A percentile compares a stretch with the other conserved stretches of the same genome.
These are phyloP conservation scores for Porogramme epimiltina DNA, from an alignment of 1,284 basidiomycete species.

Conservation along the genomic window DNA sequence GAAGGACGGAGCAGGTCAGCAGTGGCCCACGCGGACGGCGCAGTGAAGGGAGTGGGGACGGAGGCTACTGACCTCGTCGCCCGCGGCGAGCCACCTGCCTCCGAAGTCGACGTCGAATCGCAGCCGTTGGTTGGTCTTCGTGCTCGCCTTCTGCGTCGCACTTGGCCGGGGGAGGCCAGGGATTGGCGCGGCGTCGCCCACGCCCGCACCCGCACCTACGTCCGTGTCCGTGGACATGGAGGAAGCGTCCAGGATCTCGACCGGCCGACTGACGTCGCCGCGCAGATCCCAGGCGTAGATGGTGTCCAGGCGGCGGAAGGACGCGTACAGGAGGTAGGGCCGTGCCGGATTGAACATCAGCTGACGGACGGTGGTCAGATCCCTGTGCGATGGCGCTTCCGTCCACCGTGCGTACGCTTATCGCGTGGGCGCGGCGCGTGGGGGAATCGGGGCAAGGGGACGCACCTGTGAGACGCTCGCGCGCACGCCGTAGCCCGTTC, in stretches of 20 bases:
- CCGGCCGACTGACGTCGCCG: constrained; percentile 52
- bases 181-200: not conserved
- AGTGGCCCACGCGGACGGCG: not conserved
- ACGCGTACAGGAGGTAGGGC: constrained; percentile 76
- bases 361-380: constrained; percentile 42
- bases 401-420: constrained; percentile 1
- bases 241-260: constrained; percentile 39
- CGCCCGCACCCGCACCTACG: not conserved
- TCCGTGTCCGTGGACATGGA: not conserved
- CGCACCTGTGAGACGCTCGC: constrained; percentile 75
- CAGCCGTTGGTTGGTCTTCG: constrained; percentile 73
- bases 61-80: constrained; percentile 63
- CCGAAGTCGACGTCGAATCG: constrained; percentile 77
- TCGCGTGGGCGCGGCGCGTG: constrained; percentile 1
- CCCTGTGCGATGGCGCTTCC: too few species aligned
- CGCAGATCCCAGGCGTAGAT: constrained; percentile 84
- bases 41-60: not conserved
- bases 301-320: constrained; percentile 66
- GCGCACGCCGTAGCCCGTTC: constrained; percentile 42
- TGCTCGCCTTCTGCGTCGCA: constrained; percentile 38
- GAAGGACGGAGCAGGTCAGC: not conserved
- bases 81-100: constrained; percentile 70
- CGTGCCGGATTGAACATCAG: constrained; percentile 77
- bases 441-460: not conserved
- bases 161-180: not conserved